Conservation (phyloP, 306 rosid genomes). For the Pterocarpus macrocarpus region DNA sequence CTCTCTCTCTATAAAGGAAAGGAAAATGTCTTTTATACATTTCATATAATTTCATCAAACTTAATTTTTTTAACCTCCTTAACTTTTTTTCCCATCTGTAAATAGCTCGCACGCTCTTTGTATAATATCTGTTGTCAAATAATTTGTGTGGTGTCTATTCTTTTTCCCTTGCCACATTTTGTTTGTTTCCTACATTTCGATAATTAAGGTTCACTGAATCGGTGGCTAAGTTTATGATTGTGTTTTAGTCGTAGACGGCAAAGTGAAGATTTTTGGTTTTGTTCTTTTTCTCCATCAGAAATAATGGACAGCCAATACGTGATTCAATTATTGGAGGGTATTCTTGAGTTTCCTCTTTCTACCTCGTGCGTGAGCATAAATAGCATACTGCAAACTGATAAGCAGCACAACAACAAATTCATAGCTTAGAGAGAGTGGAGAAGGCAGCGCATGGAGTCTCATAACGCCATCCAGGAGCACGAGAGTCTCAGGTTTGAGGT, state of each 20-base stretch:
- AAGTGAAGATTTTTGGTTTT: not conserved
- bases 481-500: constrained; percentile 34
- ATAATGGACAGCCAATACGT: not conserved
- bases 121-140: no score
- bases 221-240: not conserved
- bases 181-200: not conserved
- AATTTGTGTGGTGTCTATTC: no score
- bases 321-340: constrained; percentile 4
- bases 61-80: no score
- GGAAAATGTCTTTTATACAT: no score
- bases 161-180: no score
- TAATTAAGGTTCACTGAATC: not conserved
- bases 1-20: no score
- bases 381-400: not conserved
- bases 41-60: no score
- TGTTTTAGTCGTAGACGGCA: not conserved
- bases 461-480: constrained; percentile 19
- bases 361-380: not conserved
- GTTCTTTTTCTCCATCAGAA: not conserved
- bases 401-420: not conserved
- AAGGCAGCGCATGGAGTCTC: constrained; percentile 47
- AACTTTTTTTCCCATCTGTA: no score
- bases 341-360: not conserved
- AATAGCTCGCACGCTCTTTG: no score
- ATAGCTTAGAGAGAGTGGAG: not conserved